Evolutionary conservation across 352 stramenopile species (phyloP).

Genomic region (Globisporangium orthogonon): DNA sequence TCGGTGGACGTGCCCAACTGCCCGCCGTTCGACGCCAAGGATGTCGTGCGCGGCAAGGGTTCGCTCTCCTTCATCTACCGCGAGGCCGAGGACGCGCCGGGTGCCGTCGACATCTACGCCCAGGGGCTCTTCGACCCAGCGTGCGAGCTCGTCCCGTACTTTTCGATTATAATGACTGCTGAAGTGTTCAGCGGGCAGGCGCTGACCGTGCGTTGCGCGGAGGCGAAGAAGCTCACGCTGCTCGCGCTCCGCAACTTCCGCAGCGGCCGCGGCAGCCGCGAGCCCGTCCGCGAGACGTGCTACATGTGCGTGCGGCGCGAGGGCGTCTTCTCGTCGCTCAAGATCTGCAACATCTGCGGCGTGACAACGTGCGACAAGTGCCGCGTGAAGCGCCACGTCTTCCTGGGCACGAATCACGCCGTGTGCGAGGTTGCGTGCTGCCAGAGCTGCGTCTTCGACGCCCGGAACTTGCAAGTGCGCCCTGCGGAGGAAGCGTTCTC

Average conservation of each 20-base stretch:
- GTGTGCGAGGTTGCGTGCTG: conserved; percentile 23
- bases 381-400: conserved; percentile 22
- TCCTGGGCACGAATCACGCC: conserved; percentile 17
- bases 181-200: conserved; percentile 31
- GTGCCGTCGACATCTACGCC: conserved; percentile 37
- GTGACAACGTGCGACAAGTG: conserved; percentile 16
- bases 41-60: conserved; percentile 25
- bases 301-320: conserved; percentile 15
- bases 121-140: conserved; percentile 37
- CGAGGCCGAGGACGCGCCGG: conserved; percentile 18
- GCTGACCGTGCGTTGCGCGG: conserved; percentile 29
- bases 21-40: conserved; percentile 22
- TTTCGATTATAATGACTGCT: conserved; percentile 22
- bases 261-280: neutral
- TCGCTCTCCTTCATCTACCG: conserved; percentile 33
- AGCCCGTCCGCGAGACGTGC: conserved; percentile 6
- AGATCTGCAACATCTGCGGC: conserved; percentile 23
- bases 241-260: conserved; percentile 17
- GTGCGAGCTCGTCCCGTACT: conserved; percentile 23
- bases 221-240: conserved; percentile 54
- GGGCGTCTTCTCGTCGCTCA: conserved; percentile 10
- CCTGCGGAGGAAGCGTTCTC: conserved; percentile 14
- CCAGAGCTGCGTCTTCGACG: conserved; percentile 26
- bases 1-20: conserved; percentile 38
- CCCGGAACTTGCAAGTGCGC: conserved; percentile 17